Evolutionary conservation across 805 yeast species (phyloP).

Genomic region (Metschnikowia drakensbergensis): DNA sequence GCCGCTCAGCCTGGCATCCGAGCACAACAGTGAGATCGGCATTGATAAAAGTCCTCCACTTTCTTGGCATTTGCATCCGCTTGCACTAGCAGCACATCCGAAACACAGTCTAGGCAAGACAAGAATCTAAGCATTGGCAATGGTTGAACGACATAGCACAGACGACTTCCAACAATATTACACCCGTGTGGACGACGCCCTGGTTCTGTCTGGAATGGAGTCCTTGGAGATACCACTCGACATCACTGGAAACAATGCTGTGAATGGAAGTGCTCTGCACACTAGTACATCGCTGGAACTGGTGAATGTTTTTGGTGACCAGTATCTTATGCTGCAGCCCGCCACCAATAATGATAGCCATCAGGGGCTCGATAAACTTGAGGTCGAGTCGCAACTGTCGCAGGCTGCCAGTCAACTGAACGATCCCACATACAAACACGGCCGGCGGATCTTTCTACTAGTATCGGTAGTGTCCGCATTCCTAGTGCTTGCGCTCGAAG

Average conservation of each 20-base stretch:
- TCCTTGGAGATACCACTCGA: neutral
- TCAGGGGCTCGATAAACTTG: neutral
- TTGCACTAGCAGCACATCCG: no score
- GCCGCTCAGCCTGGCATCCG: neutral
- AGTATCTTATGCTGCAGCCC: neutral
- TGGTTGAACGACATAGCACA: neutral
- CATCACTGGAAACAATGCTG: neutral
- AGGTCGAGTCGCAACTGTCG: neutral
- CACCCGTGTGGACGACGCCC: neutral
- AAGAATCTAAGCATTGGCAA: neutral
- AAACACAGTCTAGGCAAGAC: no score
- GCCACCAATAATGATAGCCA: neutral
- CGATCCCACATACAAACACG: slow-evolving; percentile 1
- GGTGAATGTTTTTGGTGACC: neutral
- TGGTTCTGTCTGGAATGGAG: neutral
- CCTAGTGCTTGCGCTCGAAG: slow-evolving; percentile 34
- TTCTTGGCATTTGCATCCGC: no score
- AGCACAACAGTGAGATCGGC: neutral
- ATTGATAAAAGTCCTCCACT: neutral
- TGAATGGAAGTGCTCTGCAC: neutral
- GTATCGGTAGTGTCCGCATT: slow-evolving; percentile 33
- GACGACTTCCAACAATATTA: slow-evolving; percentile 1
- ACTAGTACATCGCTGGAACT: neutral
- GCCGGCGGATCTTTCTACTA: slow-evolving; percentile 20
- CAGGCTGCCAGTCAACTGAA: neutral